Percentiles rank a stretch among this genome's conserved stretches.
phyloP scores from a whole-genome alignment of 2,329 filamentous ascomycete genomes.

The Diatrype stigma region DNA sequence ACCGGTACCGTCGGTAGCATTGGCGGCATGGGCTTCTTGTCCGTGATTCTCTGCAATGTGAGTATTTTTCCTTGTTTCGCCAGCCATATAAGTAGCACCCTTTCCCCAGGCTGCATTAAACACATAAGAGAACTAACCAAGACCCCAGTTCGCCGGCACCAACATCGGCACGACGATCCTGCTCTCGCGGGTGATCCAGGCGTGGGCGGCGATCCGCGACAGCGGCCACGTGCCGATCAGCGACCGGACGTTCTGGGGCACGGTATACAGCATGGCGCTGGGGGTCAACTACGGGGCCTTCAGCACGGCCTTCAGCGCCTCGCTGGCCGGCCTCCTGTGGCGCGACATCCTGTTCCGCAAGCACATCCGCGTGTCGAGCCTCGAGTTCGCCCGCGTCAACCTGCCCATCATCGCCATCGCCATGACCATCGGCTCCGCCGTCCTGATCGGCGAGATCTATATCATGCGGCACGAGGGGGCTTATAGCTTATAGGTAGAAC shows the following conservation, averaged over 20 bases:
- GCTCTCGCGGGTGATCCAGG: slow-evolving; percentile 64
- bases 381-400: slow-evolving; percentile 67
- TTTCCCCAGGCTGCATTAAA: no score
- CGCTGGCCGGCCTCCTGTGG: slow-evolving; percentile 68
- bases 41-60: slow-evolving; percentile 68
- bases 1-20: slow-evolving; percentile 66
- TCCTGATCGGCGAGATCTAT: slow-evolving; percentile 62
- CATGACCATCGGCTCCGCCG: slow-evolving; percentile 45
- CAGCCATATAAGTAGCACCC: neutral
- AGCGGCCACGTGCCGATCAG: slow-evolving; percentile 45
- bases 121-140: neutral
- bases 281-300: slow-evolving; percentile 74
- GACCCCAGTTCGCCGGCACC: slow-evolving; percentile 65
- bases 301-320: slow-evolving; percentile 67
- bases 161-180: slow-evolving; percentile 75
- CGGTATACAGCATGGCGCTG: slow-evolving; percentile 70
- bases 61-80: slow-evolving; percentile 31
- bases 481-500: slow-evolving; percentile 23
- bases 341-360: slow-evolving; percentile 65
- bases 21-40: slow-evolving; percentile 70
- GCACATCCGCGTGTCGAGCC: slow-evolving; percentile 58
- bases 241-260: slow-evolving; percentile 67
- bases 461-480: slow-evolving; percentile 42
- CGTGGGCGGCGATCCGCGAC: slow-evolving; percentile 59
- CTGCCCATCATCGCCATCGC: slow-evolving; percentile 40